Evolutionary conservation across 352 stramenopile species (phyloP), one percentile per base, ranked within the genome.

Genomic region (Phytophthora hybrid): DNA sequence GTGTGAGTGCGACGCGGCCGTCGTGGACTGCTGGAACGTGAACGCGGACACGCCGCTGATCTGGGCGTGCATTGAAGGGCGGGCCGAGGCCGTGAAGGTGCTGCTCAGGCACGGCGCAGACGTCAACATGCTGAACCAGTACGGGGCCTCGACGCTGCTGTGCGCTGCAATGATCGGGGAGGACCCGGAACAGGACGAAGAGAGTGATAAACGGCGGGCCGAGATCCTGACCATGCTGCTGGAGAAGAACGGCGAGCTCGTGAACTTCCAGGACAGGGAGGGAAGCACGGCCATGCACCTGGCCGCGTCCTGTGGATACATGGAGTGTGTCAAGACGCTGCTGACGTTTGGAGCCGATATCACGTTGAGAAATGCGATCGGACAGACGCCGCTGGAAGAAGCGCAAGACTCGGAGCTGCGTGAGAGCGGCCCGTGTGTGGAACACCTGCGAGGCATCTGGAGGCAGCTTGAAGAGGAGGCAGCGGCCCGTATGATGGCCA

Each of bases 261-360:
- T 93, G 39, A 96, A 94, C 62, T 91, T 91, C 37, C 89, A 96
- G 61, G 89, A 96, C 63, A 85, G 82, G 11, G 89, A 96, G 66
- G 87, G 87, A 16, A 96, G 87, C 71, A 92, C 89, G 5, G 89
- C 89, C 16, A 94, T 96, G 87, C 89, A 96, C 60, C 74, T 96
- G 61, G 87, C 89, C 0, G 82, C 86, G 19, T 88, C 86, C 2
- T 92, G 88, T 54, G 87, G 89, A 2, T 93, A 96, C 65, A 61
- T 94, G 41, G 58, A 84, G 64, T 94, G 86, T 62, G 85, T 94
- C 21, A 90, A 92, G 73, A 86, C 80, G 19, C 59, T 96, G 37
- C 63, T 94, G 51, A 68, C 68, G 26, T 81, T 78, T 58, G 89
- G 86, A 0, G 87, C 87, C 0, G 87, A 94, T 66, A 91, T 96